phyloP scores from a whole-genome alignment of 106 monocot genomes.

The Dendrobium officinale region DNA sequence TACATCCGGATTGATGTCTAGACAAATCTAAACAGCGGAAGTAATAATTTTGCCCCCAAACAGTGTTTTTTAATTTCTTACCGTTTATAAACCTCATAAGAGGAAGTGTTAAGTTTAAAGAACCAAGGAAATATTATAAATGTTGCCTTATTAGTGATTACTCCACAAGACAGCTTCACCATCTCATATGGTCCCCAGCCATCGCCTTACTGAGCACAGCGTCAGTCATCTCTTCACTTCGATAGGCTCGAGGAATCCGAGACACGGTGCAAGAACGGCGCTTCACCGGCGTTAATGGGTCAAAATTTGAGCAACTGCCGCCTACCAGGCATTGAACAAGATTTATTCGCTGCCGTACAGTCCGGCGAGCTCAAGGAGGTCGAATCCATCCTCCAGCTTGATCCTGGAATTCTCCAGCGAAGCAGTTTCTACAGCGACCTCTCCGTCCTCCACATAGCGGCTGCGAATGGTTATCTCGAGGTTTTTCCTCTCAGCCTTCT shows the following conservation, averaged over 20 bases:
- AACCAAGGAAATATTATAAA: too few species aligned
- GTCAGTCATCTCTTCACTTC: neutral
- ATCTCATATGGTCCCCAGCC: too few species aligned
- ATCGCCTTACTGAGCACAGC: neutral
- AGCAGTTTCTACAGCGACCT: slow-evolving; percentile 31
- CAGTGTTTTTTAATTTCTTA: too few species aligned
- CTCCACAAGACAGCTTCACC: too few species aligned
- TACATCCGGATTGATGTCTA: too few species aligned
- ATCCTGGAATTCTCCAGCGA: slow-evolving; percentile 17
- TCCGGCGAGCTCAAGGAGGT: slow-evolving; percentile 27
- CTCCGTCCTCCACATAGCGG: slow-evolving; percentile 54
- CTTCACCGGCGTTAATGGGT: slow-evolving; percentile 22
- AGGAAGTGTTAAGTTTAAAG: too few species aligned
- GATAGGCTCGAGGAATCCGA: neutral
- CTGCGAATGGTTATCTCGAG: slow-evolving; percentile 43
- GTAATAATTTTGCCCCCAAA: too few species aligned
- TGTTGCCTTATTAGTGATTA: too few species aligned
- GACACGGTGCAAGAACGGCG: too few species aligned
- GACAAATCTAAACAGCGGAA: too few species aligned
- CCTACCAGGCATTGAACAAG: slow-evolving; percentile 18
- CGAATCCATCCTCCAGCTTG: slow-evolving; percentile 12
- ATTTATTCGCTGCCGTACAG: slow-evolving; percentile 28
- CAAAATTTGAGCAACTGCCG: slow-evolving; percentile 28
- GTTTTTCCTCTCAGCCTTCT: slow-evolving; percentile 9
- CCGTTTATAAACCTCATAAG: too few species aligned